Percentiles rank a stretch among this genome's conserved stretches.
Conservation (phyloP, 2,329 filamentous ascomycete species). For the Aschersonia sp. region DNA sequence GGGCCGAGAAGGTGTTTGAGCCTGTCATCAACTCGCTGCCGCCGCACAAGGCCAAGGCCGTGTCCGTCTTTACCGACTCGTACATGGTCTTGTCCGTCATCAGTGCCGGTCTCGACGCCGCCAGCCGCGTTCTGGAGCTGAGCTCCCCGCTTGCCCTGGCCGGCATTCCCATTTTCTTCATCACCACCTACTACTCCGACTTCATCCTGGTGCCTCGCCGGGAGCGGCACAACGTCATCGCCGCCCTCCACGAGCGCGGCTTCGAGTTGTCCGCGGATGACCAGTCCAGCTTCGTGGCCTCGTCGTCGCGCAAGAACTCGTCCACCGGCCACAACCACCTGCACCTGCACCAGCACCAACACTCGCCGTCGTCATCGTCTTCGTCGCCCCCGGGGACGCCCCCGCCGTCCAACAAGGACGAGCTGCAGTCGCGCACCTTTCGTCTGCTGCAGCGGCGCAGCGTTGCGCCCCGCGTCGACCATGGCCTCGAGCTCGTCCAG, state of each 20-base stretch:
- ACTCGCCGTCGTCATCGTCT: not conserved
- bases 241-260: constrained; percentile 62
- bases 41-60: constrained; percentile 31
- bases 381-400: constrained; percentile 48
- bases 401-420: constrained; percentile 61
- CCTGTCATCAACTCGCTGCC: constrained; percentile 54
- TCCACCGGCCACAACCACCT: not conserved
- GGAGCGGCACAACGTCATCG: constrained; percentile 58
- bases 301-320: constrained; percentile 17
- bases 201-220: constrained; percentile 82
- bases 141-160: constrained; percentile 84
- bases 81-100: constrained; percentile 85
- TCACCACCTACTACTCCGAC: constrained; percentile 95
- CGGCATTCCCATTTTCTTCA: constrained; percentile 94
- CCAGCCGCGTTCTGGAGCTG: constrained; percentile 79
- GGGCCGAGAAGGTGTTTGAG: constrained; percentile 61
- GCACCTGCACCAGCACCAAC: too few relatives aligned
- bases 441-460: constrained; percentile 63
- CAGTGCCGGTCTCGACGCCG: constrained; percentile 79
- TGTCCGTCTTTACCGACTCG: constrained; percentile 68
- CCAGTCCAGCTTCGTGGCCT: constrained; percentile 50
- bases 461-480: constrained; percentile 59
- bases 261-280: constrained; percentile 65
- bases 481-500: constrained; percentile 58
- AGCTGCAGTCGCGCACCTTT: constrained; percentile 76